Evolutionary conservation across 2,329 filamentous ascomycete genomes (phyloP).

Genomic region (Trichophyton benhamiae): DNA sequence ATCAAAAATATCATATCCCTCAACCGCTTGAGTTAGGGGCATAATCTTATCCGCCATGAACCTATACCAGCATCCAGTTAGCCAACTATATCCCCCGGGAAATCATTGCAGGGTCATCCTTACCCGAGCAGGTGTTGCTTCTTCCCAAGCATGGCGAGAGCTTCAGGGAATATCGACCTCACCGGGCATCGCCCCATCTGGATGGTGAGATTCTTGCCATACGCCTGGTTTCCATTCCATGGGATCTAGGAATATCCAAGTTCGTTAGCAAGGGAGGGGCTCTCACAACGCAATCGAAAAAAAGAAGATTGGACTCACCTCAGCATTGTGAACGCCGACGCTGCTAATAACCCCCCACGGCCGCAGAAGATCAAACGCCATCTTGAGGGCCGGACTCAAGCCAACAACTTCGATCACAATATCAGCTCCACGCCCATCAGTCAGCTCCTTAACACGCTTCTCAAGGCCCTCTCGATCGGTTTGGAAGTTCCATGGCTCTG

Average conservation of each 20-base stretch:
- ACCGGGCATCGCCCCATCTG: slow-evolving; percentile 71
- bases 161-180: slow-evolving; percentile 54
- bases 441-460: slow-evolving; percentile 59
- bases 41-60: slow-evolving; percentile 70
- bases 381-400: slow-evolving; percentile 54
- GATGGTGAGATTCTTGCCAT: slow-evolving; percentile 56
- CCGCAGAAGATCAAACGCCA: slow-evolving; percentile 57
- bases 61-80: slow-evolving; percentile 31
- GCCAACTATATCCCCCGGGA: not conserved
- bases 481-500: slow-evolving; percentile 70
- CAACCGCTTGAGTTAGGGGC: slow-evolving; percentile 52
- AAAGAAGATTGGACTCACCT: slow-evolving; percentile 36
- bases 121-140: slow-evolving; percentile 57
- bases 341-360: slow-evolving; percentile 63
- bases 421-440: slow-evolving; percentile 71
- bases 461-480: slow-evolving; percentile 53
- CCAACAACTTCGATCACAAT: slow-evolving; percentile 71
- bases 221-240: slow-evolving; percentile 52
- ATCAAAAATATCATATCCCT: slow-evolving; percentile 61
- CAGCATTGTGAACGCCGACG: slow-evolving; percentile 63
- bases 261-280: not conserved
- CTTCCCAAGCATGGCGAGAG: slow-evolving; percentile 51
- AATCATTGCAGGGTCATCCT: slow-evolving; percentile 18
- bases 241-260: slow-evolving; percentile 41
- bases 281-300: not conserved